Percentiles rank a stretch among this genome's conserved stretches.
phyloP scores from a whole-genome alignment of 2,329 filamentous ascomycete genomes.

The Penicillium palitans region DNA sequence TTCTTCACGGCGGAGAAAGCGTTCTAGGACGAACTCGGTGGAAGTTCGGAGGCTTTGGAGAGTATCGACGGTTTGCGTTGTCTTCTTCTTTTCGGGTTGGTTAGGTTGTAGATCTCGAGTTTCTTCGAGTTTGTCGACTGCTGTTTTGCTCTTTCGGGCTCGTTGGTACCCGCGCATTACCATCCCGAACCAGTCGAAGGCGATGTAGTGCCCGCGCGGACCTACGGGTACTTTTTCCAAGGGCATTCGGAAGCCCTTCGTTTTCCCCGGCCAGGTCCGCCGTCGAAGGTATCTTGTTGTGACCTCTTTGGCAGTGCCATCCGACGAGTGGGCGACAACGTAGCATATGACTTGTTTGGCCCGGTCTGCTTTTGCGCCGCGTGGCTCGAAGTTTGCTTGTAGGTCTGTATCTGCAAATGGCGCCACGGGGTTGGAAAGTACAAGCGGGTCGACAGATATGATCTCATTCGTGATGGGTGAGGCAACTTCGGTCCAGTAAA shows the following conservation, averaged over 20 bases:
- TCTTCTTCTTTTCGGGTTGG: slow-evolving; percentile 69
- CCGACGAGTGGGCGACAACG: slow-evolving; percentile 75
- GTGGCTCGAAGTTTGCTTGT: slow-evolving; percentile 74
- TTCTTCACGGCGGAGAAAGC: slow-evolving; percentile 89
- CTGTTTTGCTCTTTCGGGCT: slow-evolving; percentile 57
- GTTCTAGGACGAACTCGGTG: slow-evolving; percentile 77
- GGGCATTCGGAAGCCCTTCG: slow-evolving; percentile 78
- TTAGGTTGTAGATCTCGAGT: slow-evolving; percentile 71
- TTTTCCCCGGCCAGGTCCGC: slow-evolving; percentile 80
- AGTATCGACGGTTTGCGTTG: slow-evolving; percentile 75
- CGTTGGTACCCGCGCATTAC: slow-evolving; percentile 73
- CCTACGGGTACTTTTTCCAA: slow-evolving; percentile 79
- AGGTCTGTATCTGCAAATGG: slow-evolving; percentile 64
- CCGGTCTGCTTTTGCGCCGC: slow-evolving; percentile 78
- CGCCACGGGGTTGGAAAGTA: slow-evolving; percentile 65
- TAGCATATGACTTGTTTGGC: slow-evolving; percentile 90
- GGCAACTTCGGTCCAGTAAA: slow-evolving; percentile 90
- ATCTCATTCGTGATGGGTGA: slow-evolving; percentile 79
- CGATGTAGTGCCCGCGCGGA: slow-evolving; percentile 72
- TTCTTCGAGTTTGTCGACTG: slow-evolving; percentile 78
- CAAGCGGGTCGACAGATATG: slow-evolving; percentile 73
- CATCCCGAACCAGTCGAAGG: slow-evolving; percentile 84
- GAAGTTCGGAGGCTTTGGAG: slow-evolving; percentile 86
- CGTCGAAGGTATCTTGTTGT: slow-evolving; percentile 86
- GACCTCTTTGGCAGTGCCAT: slow-evolving; percentile 91